Evolutionary conservation across 2,329 filamentous ascomycete genomes (phyloP).

Genomic region (Truncatella angustata): DNA sequence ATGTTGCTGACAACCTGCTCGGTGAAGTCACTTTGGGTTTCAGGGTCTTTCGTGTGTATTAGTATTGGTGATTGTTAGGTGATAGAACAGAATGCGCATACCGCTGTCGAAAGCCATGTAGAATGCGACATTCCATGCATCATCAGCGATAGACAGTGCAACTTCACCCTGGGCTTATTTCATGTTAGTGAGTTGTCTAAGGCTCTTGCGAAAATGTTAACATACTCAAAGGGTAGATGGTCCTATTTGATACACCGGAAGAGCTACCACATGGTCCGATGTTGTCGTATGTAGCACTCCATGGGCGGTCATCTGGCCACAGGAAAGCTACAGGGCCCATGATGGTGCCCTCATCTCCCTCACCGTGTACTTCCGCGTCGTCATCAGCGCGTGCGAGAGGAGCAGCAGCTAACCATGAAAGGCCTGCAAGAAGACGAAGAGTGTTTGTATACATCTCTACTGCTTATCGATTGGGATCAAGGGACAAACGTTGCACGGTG

Average conservation of each 20-base stretch:
- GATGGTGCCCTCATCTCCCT: conserved; percentile 26
- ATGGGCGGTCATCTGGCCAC: conserved; percentile 51
- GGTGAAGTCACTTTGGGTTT: conserved; percentile 29
- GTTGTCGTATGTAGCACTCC: conserved; percentile 49
- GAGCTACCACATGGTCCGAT: conserved; percentile 49
- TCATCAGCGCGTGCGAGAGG: no score
- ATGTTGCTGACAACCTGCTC: conserved; percentile 29
- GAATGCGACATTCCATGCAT: conserved; percentile 49
- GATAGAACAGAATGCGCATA: conserved; percentile 22
- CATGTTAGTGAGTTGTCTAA: no score
- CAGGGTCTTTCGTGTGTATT: conserved; percentile 22
- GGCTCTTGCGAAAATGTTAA: no score
- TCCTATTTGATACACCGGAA: conserved; percentile 42
- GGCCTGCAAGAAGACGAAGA: no score
- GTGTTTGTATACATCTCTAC: no score
- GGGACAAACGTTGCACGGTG: no score
- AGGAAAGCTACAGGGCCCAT: conserved; percentile 56
- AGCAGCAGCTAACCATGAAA: conserved; percentile 16
- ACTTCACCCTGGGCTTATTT: conserved; percentile 47
- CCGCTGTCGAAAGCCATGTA: conserved; percentile 45
- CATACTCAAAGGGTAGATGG: conserved; percentile 49
- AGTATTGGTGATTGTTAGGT: background rate
- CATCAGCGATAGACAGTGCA: conserved; percentile 48
- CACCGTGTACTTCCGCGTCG: conserved; percentile 25
- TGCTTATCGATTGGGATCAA: no score